phyloP scores from a whole-genome alignment of 2,329 filamentous ascomycete genomes.

The Scytalidium sp. region DNA sequence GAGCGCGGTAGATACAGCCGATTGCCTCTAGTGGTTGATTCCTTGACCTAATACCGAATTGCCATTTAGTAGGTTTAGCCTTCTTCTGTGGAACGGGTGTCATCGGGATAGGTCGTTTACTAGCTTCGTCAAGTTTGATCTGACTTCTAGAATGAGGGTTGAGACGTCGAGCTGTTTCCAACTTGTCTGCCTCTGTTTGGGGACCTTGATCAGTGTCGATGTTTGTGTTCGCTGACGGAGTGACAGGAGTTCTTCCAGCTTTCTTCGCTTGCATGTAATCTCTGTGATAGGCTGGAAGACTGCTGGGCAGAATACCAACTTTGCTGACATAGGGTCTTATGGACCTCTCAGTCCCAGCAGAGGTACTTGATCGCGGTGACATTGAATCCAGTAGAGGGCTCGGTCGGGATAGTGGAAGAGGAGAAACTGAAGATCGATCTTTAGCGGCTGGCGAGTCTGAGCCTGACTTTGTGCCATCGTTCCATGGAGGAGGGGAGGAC shows the following conservation, averaged over 20 bases:
- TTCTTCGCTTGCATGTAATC: conserved; percentile 79
- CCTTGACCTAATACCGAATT: conserved; percentile 93
- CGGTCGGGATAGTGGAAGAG: conserved; percentile 11
- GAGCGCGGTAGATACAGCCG: conserved; percentile 89
- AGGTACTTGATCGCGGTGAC: conserved; percentile 28
- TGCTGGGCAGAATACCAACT: conserved; percentile 87
- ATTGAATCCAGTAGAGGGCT: conserved; percentile 23
- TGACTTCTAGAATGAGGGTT: conserved; percentile 80
- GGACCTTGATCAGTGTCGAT: conserved; percentile 29
- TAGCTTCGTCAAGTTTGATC: conserved; percentile 63
- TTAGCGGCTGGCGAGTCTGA: conserved; percentile 16
- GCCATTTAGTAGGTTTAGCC: conserved; percentile 84
- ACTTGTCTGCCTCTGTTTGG: conserved; percentile 70
- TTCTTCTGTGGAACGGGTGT: conserved; percentile 68
- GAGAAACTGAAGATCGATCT: conserved; percentile 5
- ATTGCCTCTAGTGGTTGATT: conserved; percentile 95
- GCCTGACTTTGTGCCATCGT: conserved; percentile 27
- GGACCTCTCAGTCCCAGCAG: conserved; percentile 26
- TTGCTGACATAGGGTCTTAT: conserved; percentile 59
- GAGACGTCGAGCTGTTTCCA: conserved; percentile 74
- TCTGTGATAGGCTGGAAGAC: conserved; percentile 84
- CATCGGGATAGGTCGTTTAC: conserved; percentile 57
- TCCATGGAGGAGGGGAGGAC: conserved; percentile 53
- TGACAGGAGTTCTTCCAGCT: conserved; percentile 38
- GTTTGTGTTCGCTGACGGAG: conserved; percentile 32